Evolutionary conservation across 768 basidiomycete species (phyloP).

Genomic region (Suillus ampliporus): DNA sequence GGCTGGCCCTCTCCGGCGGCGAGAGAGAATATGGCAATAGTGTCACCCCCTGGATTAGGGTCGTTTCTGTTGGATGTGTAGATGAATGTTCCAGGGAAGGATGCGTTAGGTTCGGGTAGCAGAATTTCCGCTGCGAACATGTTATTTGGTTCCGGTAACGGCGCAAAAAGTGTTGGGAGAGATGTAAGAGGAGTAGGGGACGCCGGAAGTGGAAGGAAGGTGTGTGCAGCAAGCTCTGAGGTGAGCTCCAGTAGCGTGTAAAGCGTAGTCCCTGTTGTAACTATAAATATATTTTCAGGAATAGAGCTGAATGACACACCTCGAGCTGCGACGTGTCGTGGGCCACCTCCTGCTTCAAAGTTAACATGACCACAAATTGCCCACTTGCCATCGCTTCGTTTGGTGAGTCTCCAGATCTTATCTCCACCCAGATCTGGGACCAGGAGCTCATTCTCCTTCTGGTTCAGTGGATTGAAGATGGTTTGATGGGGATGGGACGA

Average conservation of each 20-base stretch:
- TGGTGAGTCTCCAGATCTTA: slow-evolving; percentile 60
- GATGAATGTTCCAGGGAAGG: slow-evolving; percentile 62
- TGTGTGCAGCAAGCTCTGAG: slow-evolving; percentile 61
- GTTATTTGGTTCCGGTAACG: slow-evolving; percentile 46
- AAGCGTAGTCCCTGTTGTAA: slow-evolving; percentile 55
- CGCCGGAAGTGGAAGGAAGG: slow-evolving; percentile 49
- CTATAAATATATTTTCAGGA: not conserved
- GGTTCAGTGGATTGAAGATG: slow-evolving; percentile 44
- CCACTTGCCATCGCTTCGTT: slow-evolving; percentile 53
- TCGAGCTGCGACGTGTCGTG: slow-evolving; percentile 69
- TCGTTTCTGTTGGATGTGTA: slow-evolving; percentile 82
- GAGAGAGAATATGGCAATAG: slow-evolving; percentile 71
- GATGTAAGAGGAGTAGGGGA: slow-evolving; percentile 44
- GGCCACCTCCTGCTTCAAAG: slow-evolving; percentile 65
- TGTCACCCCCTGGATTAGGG: slow-evolving; percentile 70
- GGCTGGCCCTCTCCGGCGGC: slow-evolving; percentile 48
- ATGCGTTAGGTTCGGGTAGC: slow-evolving; percentile 55
- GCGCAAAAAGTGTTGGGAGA: slow-evolving; percentile 54
- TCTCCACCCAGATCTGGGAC: slow-evolving; percentile 82
- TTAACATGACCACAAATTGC: slow-evolving; percentile 51
- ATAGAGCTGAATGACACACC: slow-evolving; percentile 45
- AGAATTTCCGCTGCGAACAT: slow-evolving; percentile 78
- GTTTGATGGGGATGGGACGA: slow-evolving; percentile 82
- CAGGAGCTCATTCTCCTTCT: slow-evolving; percentile 60
- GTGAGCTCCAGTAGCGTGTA: slow-evolving; percentile 75